A percentile compares a stretch with the other conserved stretches of the same genome.
Evolutionary conservation across 2,329 filamentous ascomycete species (phyloP).

Genomic region (Fusarium sp.): DNA sequence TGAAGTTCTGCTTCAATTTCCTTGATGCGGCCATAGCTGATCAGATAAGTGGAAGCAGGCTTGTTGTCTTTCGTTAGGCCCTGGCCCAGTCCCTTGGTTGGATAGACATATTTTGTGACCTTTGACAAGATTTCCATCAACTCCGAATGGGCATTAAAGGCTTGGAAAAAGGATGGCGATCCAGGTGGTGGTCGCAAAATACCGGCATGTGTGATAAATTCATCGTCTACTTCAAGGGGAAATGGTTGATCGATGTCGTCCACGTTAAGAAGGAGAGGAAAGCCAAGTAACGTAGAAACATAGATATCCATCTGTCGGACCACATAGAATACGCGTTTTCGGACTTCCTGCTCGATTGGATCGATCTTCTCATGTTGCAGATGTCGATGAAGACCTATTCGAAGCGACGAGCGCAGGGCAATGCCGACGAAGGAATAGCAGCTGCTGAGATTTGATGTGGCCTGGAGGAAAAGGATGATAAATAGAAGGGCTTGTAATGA

Average conservation of each 20-base stretch:
- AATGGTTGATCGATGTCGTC: constrained; percentile 79
- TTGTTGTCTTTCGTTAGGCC: constrained; percentile 60
- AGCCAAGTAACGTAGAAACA: constrained; percentile 76
- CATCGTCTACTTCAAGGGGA: constrained; percentile 76
- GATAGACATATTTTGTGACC: constrained; percentile 77
- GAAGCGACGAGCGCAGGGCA: constrained; percentile 80
- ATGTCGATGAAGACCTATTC: constrained; percentile 83
- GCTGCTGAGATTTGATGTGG: constrained; percentile 82
- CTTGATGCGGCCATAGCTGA: constrained; percentile 75
- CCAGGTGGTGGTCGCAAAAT: constrained; percentile 70
- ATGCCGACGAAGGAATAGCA: constrained; percentile 88
- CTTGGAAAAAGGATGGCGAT: constrained; percentile 72
- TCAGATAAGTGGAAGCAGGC: constrained; percentile 69
- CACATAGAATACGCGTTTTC: constrained; percentile 77
- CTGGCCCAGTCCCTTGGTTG: constrained; percentile 70
- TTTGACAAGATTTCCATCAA: constrained; percentile 76
- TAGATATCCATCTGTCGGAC: constrained; percentile 81
- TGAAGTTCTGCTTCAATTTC: constrained; percentile 76
- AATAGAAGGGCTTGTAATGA: constrained; percentile 84
- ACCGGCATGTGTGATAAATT: constrained; percentile 73
- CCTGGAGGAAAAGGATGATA: constrained; percentile 86
- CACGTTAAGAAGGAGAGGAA: constrained; percentile 73
- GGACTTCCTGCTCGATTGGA: constrained; percentile 74
- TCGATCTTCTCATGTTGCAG: constrained; percentile 75
- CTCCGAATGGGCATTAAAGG: constrained; percentile 76